phyloP scores from a whole-genome alignment of 2,329 filamentous ascomycete species.

The Curvularia sp. region DNA sequence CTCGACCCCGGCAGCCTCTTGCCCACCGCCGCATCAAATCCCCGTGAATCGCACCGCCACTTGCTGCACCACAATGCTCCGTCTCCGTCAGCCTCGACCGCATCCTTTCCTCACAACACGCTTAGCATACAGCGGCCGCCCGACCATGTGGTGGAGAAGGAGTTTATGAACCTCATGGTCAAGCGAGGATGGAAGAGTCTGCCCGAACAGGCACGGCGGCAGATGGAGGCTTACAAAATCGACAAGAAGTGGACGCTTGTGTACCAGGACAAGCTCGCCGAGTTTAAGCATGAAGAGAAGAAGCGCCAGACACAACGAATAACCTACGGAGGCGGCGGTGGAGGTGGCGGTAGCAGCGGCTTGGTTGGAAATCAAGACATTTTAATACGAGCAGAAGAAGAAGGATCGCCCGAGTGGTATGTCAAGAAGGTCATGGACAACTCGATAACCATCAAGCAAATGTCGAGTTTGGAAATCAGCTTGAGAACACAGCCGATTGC shows the following conservation, averaged over 20 bases:
- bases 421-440: conserved; percentile 97
- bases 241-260: conserved; percentile 98
- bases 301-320: conserved; percentile 75
- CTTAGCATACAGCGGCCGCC: conserved; percentile 74
- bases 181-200: conserved; percentile 97
- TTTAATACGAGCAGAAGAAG: conserved; percentile 83
- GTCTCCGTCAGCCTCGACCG: conserved; percentile 57
- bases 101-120: conserved; percentile 61
- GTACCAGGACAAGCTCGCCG: conserved; percentile 90
- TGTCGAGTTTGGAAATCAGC: conserved; percentile 93
- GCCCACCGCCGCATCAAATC: conserved; percentile 49
- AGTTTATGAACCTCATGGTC: conserved; percentile 94
- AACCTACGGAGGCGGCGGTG: conserved; percentile 60
- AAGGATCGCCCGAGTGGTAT: conserved; percentile 97
- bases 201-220: conserved; percentile 89
- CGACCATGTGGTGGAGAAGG: conserved; percentile 83
- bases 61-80: conserved; percentile 54
- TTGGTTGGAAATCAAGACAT: conserved; percentile 61
- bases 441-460: conserved; percentile 85
- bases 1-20: conserved; percentile 51
- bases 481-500: conserved; percentile 93
- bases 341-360: conserved; percentile 4
- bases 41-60: conserved; percentile 54
- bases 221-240: conserved; percentile 95
- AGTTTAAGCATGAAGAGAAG: conserved; percentile 94